Conservation (phyloP, 139 green algal genomes). For the Volvox africanus region DNA sequence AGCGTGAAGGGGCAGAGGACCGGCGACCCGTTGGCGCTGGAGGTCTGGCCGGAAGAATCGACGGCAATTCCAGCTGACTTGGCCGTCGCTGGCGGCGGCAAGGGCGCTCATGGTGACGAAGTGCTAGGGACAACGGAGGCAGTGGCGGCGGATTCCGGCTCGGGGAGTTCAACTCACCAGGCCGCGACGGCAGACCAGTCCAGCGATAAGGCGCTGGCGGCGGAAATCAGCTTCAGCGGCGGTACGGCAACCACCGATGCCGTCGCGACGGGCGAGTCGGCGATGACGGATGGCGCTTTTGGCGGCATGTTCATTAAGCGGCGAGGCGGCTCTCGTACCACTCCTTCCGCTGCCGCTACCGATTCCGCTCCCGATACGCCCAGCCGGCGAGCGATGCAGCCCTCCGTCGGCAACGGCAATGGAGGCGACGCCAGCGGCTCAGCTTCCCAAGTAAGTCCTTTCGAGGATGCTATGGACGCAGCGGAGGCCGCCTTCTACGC, state of each 20-base stretch:
- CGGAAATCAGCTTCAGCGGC: background rate
- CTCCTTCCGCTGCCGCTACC: too few relatives aligned
- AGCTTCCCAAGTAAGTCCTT: background rate
- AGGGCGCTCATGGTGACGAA: background rate
- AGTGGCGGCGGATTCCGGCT: background rate
- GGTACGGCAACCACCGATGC: background rate
- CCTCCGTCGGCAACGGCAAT: background rate
- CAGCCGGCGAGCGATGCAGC: background rate
- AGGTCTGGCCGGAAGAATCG: background rate
- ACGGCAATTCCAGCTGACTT: background rate
- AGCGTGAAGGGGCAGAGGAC: background rate
- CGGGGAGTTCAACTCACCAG: background rate
- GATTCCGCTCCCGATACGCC: background rate
- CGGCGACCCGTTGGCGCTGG: background rate
- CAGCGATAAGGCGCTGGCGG: background rate
- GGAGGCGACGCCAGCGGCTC: background rate
- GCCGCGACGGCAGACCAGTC: background rate
- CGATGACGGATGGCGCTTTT: constrained; percentile 2
- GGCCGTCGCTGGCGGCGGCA: background rate
- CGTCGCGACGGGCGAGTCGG: background rate
- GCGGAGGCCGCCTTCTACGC: background rate
- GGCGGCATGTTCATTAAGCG: constrained; percentile 47
- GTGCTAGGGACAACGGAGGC: background rate
- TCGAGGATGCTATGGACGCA: background rate
- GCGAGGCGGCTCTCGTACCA: background rate